Conservation (phyloP, 139 green algal genomes). For the Nannochloris sp. region DNA sequence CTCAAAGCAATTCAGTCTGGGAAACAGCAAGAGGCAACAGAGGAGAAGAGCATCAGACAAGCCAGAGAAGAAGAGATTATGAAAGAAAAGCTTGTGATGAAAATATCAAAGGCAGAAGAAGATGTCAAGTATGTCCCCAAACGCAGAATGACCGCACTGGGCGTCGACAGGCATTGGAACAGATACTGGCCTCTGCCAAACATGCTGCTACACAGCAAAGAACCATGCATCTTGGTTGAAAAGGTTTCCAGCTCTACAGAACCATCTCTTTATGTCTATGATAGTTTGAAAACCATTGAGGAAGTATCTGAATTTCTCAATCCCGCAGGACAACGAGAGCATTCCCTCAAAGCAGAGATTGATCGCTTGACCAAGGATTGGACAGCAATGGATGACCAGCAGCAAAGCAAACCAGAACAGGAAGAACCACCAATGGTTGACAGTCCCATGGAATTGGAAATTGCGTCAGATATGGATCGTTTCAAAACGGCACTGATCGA, state of each 20-base stretch:
- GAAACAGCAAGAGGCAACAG: not conserved
- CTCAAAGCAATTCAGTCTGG: constrained; percentile 1
- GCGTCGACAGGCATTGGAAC: constrained; percentile 48
- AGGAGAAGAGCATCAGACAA: not conserved
- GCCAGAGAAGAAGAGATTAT: constrained; percentile 16
- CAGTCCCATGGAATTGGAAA: not conserved
- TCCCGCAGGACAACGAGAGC: constrained; percentile 7
- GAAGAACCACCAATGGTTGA: not conserved
- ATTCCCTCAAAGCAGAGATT: constrained; percentile 10
- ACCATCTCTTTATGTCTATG: no score
- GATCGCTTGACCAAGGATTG: not conserved
- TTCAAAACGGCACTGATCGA: constrained; percentile 8
- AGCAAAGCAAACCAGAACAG: not conserved
- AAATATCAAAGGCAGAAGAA: constrained; percentile 35
- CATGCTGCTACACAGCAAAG: no score
- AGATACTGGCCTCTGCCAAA: constrained; percentile 47
- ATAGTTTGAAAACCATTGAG: no score
- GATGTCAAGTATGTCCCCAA: constrained; percentile 10
- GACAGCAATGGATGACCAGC: no score
- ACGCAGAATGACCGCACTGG: constrained; percentile 28
- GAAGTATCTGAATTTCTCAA: no score
- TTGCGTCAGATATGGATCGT: not conserved
- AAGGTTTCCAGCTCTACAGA: no score
- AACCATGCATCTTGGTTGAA: no score
- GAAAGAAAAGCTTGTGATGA: constrained; percentile 23